A percentile compares a stretch with the other conserved stretches of the same genome.
phyloP scores from a whole-genome alignment of 2,329 filamentous ascomycete species.

The Xylariaceae sp. region DNA sequence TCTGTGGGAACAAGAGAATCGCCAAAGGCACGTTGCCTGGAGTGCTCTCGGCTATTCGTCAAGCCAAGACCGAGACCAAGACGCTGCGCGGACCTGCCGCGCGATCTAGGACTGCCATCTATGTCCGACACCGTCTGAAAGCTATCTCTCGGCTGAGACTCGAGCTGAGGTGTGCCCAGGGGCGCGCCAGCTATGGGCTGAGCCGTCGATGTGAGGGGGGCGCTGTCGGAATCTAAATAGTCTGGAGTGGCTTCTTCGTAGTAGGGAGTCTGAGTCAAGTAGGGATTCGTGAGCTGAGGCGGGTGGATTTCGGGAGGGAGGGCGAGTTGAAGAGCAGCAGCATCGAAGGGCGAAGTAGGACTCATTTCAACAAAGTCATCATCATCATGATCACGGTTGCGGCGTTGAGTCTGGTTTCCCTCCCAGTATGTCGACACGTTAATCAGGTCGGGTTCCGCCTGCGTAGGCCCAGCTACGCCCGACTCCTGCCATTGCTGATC shows the following conservation, averaged over 20 bases:
- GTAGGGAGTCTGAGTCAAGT: constrained; percentile 35
- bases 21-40: constrained; percentile 53
- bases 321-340: constrained; percentile 48
- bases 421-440: constrained; percentile 51
- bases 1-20: constrained; percentile 49
- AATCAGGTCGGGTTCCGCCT: constrained; percentile 33
- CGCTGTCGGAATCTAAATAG: constrained; percentile 51
- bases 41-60: constrained; percentile 52
- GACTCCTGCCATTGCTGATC: constrained; percentile 21
- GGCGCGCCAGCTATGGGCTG: constrained; percentile 51
- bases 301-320: constrained; percentile 47
- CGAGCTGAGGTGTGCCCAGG: constrained; percentile 34
- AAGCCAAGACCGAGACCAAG: constrained; percentile 46
- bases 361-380: constrained; percentile 30
- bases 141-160: constrained; percentile 46
- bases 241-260: constrained; percentile 39
- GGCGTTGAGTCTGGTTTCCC: constrained; percentile 37
- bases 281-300: constrained; percentile 30
- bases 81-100: constrained; percentile 46
- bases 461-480: constrained; percentile 18
- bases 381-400: constrained; percentile 33
- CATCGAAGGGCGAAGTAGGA: constrained; percentile 49
- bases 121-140: constrained; percentile 53
- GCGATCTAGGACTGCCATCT: constrained; percentile 46
- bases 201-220: constrained; percentile 52